Evolutionary conservation across 345 rosid species (phyloP), one percentile per base, ranked within the genome.

Genomic region (Draba incana): DNA sequence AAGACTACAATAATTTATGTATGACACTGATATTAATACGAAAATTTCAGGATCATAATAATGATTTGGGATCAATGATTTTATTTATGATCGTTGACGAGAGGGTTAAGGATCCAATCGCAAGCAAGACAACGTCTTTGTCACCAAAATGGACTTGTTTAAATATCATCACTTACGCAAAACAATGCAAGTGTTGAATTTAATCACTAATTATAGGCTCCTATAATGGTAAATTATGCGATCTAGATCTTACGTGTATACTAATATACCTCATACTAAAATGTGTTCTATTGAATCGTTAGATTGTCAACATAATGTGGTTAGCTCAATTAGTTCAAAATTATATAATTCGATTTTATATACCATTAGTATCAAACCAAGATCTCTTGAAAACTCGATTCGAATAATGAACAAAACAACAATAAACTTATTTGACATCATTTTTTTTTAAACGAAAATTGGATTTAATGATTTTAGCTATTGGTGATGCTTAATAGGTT

Each of bases 211-310:
- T 31, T 33, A 41, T 50, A 31, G 54, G 57, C 54, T 50, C 66
- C 14, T 73, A 58, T 66, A 65, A 58, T 73, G 77, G 61, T 65
- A 10, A 42, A 11, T 11, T 43, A 73, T 73, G 77, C 71, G 77
- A 73, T 73, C 61, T 58, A 66, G 64, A 73, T 66, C 77, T 73
- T 57, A 64, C 25, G 6, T 71, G 14, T 50, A 54, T 46, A 51
- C 47, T 42, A 33, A 3, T 8, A 31, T 31, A 43, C 15, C 46
- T 23, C 50, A 11, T 8, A 28, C 25, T 49, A 35, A 51, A 33
- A 42, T 42, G 9, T 30, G 20, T 61, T 70, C 46, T 42, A 10
- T 12, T 56, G 6, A 39, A 57, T 46, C 39, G 65, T 64, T 72
- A 16, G 65, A 57, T 56, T 55, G 70, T 63, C 57, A 55, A 70